Conservation (phyloP, 2,329 filamentous ascomycete species). For the Epichloe brachyelytri region DNA sequence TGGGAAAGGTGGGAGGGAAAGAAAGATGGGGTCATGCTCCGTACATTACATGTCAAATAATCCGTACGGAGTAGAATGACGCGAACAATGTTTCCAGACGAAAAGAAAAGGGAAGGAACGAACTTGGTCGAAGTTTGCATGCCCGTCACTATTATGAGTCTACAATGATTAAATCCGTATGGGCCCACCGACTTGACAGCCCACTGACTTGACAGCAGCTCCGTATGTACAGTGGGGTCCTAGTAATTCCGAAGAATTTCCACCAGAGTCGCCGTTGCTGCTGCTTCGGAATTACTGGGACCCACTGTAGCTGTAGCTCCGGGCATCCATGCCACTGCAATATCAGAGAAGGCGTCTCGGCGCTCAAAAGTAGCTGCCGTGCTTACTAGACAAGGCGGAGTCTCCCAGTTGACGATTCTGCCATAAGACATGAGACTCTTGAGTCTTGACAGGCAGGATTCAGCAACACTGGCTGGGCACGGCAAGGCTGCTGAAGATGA, state of each 20-base stretch:
- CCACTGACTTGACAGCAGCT: too few species aligned
- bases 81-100: not conserved
- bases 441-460: not conserved
- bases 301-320: too few species aligned
- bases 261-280: too few species aligned
- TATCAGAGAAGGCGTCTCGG: not conserved
- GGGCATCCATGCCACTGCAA: not conserved
- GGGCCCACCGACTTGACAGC: not conserved
- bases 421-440: not conserved
- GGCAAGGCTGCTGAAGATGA: conserved; percentile 10
- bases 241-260: too few species aligned
- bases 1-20: not conserved
- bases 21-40: not conserved
- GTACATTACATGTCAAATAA: not conserved
- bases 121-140: not conserved
- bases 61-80: not conserved
- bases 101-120: not conserved
- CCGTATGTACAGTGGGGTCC: too few species aligned
- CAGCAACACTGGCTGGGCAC: conserved; percentile 4
- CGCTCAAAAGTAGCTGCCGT: not conserved
- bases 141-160: not conserved
- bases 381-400: not conserved
- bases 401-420: not conserved
- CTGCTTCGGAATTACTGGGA: too few species aligned
- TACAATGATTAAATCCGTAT: too few species aligned